Conservation (phyloP, 2,329 filamentous ascomycete genomes). For the Domatiomyces globalis region DNA sequence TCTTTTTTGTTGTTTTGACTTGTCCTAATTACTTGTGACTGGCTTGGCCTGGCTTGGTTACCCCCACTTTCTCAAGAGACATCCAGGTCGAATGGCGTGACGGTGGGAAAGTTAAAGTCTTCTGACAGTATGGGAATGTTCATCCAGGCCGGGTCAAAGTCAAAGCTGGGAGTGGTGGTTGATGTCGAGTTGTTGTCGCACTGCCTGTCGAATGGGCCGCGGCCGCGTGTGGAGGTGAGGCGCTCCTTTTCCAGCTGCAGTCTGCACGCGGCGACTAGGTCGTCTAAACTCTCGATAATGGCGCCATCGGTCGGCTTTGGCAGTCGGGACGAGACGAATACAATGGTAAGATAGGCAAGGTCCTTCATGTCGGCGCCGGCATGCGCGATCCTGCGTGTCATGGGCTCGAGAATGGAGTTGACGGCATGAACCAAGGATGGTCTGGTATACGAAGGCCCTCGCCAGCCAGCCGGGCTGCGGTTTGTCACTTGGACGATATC, state of each 20-base stretch:
- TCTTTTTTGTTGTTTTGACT: no score
- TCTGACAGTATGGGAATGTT: not conserved
- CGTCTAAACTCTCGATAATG: not conserved
- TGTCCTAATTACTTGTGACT: no score
- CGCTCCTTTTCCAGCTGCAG: not conserved
- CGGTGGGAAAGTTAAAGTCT: not conserved
- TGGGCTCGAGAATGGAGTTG: constrained; percentile 12
- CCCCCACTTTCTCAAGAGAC: not conserved
- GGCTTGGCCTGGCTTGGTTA: no score
- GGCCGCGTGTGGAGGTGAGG: no score
- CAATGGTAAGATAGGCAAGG: constrained; percentile 13
- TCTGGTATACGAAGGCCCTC: constrained; percentile 5
- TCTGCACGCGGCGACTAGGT: not conserved
- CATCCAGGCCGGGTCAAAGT: not conserved
- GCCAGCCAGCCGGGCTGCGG: not conserved
- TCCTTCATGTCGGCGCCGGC: constrained; percentile 12
- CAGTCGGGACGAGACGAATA: constrained; percentile 9
- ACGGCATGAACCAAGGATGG: constrained; percentile 9
- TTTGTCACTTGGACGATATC: not conserved
- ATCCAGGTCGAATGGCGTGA: not conserved
- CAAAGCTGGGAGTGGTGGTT: not conserved
- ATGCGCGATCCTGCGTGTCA: constrained; percentile 12
- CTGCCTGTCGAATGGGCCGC: no score
- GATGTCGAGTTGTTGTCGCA: not conserved
- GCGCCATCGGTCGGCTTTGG: not conserved